Evolutionary conservation across 352 stramenopile species (phyloP).

Genomic region (Pilasporangium apinafurcum): DNA sequence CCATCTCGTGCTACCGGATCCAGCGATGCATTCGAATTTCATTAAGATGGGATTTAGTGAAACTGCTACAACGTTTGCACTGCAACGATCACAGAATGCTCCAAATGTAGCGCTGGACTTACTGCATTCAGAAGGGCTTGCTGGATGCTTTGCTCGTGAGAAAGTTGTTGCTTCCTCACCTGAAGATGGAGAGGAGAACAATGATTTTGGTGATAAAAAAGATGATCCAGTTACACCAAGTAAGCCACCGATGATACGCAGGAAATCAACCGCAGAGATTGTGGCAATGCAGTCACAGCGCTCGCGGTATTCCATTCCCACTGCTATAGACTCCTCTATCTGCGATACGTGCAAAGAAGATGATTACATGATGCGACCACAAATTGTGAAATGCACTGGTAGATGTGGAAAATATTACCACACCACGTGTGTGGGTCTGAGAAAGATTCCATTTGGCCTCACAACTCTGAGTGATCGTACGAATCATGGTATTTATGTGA

Average conservation of each 20-base stretch:
- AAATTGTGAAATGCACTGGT: slow-evolving; percentile 56
- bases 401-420: slow-evolving; percentile 54
- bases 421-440: slow-evolving; percentile 66
- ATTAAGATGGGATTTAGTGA: slow-evolving; percentile 75
- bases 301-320: slow-evolving; percentile 35
- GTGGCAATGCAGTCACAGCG: slow-evolving; percentile 64
- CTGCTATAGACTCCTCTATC: slow-evolving; percentile 16
- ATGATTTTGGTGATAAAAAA: not conserved
- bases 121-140: slow-evolving; percentile 58
- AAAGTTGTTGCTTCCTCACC: not conserved
- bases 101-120: slow-evolving; percentile 72
- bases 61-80: slow-evolving; percentile 64
- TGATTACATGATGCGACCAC: slow-evolving; percentile 77
- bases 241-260: slow-evolving; percentile 16
- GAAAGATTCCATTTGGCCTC: slow-evolving; percentile 76
- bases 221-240: slow-evolving; percentile 9
- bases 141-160: slow-evolving; percentile 39
- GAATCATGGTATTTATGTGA: slow-evolving; percentile 73
- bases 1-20: slow-evolving; percentile 66
- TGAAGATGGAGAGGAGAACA: no score
- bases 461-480: slow-evolving; percentile 79
- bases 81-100: slow-evolving; percentile 73
- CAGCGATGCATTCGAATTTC: slow-evolving; percentile 77
- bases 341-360: slow-evolving; percentile 69
- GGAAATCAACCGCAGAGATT: slow-evolving; percentile 68